Evolutionary conservation across 2,329 filamentous ascomycete genomes (phyloP), one percentile per base, ranked within the genome.

Genomic region (Graphilbum sp.): DNA sequence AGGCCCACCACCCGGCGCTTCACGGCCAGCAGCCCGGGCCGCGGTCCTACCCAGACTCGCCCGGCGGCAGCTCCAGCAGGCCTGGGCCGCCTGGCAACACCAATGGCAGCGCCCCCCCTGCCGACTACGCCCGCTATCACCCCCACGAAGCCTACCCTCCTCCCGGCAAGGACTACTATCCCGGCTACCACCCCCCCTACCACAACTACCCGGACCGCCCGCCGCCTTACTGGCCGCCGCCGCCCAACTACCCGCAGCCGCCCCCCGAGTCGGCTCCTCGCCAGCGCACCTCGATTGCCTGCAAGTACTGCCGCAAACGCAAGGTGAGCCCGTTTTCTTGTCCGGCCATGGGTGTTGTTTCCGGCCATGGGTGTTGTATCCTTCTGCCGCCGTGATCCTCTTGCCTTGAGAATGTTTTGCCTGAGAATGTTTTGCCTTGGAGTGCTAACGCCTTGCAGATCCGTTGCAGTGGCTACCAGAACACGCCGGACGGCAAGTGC

Each of bases 401-500:
- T n/a, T n/a, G n/a, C n/a, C n/a, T n/a, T n/a, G n/a, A n/a, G n/a
- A n/a, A n/a, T n/a, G n/a, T n/a, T n/a, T n/a, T n/a, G n/a, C n/a
- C n/a, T n/a, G n/a, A n/a, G n/a, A n/a, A n/a, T n/a, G n/a, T n/a
- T n/a, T n/a, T n/a, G n/a, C n/a, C n/a, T n/a, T n/a, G n/a, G n/a
- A n/a, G 27, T 35, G 42, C 49, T 56, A 45, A 59, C 41, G 11
- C 9, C 8, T 18, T 31, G 16, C 41, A 74, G 69, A 75, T 75
- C 45, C 67, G 70, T 29, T 75, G 70, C 56, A 74, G 69, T 43
- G 70, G 70, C 21, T 73, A 73, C 44, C 64, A 69, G 41, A 72
- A 68, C 43, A 69, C 67, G 0, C 65, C 66, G 0, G 69, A 69
- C 17, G 70, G 69, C 11, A 72, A 73, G 45, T 75, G 70, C 46